A percentile compares a stretch with the other conserved stretches of the same genome.
phyloP scores from a whole-genome alignment of 1,139 yeast species.

The Pichia sp. region DNA sequence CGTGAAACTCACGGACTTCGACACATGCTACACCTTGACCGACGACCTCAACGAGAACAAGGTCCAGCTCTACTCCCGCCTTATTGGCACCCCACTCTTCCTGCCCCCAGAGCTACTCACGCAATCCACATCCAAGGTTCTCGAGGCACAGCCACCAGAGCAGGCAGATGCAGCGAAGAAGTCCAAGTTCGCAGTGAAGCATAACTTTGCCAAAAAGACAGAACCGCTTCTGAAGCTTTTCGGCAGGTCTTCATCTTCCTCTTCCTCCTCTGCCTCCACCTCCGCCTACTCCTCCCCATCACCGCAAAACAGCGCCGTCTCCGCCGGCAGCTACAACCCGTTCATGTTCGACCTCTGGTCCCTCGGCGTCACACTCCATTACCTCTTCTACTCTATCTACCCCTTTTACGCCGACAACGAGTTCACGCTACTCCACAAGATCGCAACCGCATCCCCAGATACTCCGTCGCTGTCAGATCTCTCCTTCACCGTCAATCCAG shows the following conservation, averaged over 20 bases:
- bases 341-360: slow-evolving; percentile 60
- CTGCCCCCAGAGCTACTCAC: slow-evolving; percentile 69
- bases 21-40: slow-evolving; percentile 56
- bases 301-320: too few relatives aligned
- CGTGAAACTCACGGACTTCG: slow-evolving; percentile 74
- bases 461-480: slow-evolving; percentile 3
- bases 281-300: neutral
- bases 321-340: slow-evolving; percentile 6
- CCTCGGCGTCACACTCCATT: slow-evolving; percentile 57
- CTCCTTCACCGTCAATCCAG: slow-evolving; percentile 5
- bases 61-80: slow-evolving; percentile 44
- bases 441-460: slow-evolving; percentile 32
- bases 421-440: slow-evolving; percentile 50
- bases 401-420: slow-evolving; percentile 67
- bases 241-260: neutral
- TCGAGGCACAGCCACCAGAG: neutral
- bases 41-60: slow-evolving; percentile 40
- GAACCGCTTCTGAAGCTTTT: slow-evolving; percentile 2
- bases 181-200: neutral
- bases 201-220: slow-evolving; percentile 1
- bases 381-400: slow-evolving; percentile 51
- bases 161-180: neutral
- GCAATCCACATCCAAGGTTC: slow-evolving; percentile 24
- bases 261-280: neutral
- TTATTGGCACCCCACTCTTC: slow-evolving; percentile 73